These are phyloP conservation scores for Termitomyces sp. DNA, from an alignment of 768 basidiomycete species.

Conservation along the genomic window DNA sequence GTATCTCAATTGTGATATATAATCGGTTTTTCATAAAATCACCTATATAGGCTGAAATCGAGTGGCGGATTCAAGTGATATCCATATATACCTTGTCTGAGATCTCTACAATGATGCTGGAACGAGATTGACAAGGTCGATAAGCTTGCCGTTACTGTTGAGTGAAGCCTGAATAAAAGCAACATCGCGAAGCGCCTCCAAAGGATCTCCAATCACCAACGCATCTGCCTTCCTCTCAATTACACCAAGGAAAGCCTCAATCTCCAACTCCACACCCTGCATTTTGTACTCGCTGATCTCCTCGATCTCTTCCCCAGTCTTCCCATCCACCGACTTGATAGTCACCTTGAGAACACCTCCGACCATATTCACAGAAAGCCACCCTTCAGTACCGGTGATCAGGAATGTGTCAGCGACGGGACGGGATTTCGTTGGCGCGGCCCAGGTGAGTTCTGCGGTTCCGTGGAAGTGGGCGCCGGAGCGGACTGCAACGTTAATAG, in stretches of 20 bases:
- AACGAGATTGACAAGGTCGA: background rate
- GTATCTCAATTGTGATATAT: conserved; percentile 5
- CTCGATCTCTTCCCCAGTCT: conserved; percentile 38
- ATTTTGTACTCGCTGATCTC: conserved; percentile 43
- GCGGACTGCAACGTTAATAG: conserved; percentile 53
- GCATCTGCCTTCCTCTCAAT: conserved; percentile 45
- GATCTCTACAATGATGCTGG: background rate
- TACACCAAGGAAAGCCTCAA: conserved; percentile 55
- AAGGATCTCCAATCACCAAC: conserved; percentile 47
- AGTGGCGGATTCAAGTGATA: background rate
- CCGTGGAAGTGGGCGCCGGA: conserved; percentile 51
- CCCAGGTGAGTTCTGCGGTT: conserved; percentile 58
- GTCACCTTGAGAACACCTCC: conserved; percentile 28
- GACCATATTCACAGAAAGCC: conserved; percentile 40
- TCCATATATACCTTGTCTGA: background rate
- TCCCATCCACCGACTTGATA: conserved; percentile 33
- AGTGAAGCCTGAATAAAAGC: conserved; percentile 67
- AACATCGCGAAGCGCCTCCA: conserved; percentile 64
- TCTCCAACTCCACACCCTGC: conserved; percentile 51
- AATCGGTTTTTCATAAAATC: background rate
- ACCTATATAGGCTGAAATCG: background rate
- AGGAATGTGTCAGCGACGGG: conserved; percentile 34
- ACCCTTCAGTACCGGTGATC: conserved; percentile 61
- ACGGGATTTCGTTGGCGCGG: conserved; percentile 40
- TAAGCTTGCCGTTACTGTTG: background rate